A percentile compares a stretch with the other conserved stretches of the same genome.
Conservation (phyloP, 257 asterid genomes). For the Forsythia viridissima region DNA sequence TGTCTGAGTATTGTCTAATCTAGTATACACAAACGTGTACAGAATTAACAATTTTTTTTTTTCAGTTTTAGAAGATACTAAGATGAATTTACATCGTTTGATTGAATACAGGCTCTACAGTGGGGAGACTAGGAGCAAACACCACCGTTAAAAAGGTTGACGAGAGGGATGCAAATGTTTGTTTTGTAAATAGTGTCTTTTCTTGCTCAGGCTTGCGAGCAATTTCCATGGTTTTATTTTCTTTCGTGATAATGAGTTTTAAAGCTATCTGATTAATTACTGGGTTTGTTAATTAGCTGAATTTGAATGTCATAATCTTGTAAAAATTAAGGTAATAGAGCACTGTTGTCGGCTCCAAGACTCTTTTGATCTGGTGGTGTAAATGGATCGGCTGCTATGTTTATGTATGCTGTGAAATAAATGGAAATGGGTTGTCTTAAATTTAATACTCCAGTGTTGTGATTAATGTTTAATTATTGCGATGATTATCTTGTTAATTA, state of each 20-base stretch:
- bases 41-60: too few species aligned
- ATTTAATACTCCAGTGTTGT: not conserved
- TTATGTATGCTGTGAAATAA: not conserved
- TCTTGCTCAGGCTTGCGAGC: not conserved
- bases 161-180: not conserved
- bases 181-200: conserved; percentile 40
- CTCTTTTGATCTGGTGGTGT: not conserved
- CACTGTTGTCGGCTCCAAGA: not conserved
- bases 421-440: not conserved
- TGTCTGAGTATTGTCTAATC: too few species aligned
- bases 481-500: not conserved
- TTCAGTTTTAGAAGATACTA: not conserved
- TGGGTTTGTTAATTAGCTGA: conserved; percentile 8
- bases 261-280: not conserved
- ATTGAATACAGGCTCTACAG: conserved; percentile 75
- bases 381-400: not conserved
- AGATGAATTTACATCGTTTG: not conserved
- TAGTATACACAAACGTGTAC: too few species aligned
- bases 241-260: too few species aligned
- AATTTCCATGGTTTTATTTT: not conserved
- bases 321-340: not conserved
- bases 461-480: not conserved
- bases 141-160: conserved; percentile 49
- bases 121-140: conserved; percentile 82
- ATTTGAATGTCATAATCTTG: not conserved